Evolutionary conservation across 352 stramenopile species (phyloP), one percentile per base, ranked within the genome.

Genomic region (Phytophthora idaei): DNA sequence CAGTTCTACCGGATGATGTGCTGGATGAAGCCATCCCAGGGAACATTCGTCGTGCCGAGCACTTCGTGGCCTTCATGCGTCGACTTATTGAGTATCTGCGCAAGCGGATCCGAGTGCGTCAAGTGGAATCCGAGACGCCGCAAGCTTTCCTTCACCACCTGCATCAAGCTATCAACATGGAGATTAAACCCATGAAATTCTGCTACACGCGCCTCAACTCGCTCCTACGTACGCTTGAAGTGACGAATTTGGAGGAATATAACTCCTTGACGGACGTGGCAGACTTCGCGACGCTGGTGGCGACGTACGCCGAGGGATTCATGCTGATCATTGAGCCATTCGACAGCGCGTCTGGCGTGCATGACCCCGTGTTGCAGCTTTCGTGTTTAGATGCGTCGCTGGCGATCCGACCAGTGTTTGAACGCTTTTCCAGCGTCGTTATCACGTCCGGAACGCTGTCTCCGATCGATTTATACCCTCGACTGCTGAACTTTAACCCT

Each of bases 381-480:
- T 89, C 94, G 45, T 99, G 97, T 71, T 75, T 99, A 9, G 98
- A 99, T 76, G 95, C 97, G 5, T 99, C 96, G 1, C 76, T 99
- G 28, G 97, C 97, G 12, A 99, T 99, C 71, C 97, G 97, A 29
- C 97, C 96, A 5, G 88, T 99, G n/a, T 99, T 99, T 72, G 97
- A 99, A 71, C 83, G 97, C 49, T 95, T 95, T 34, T 82, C 84
- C n/a, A 93, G 78, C 44, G 85, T 97, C 31, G 81, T 97, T 31
- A 96, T 97, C 66, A 97, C 89, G 2, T 95, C 86, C 3, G 97
- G 98, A 4, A 99, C 98, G 21, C 83, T 99, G 9, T 99, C 96
- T 11, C 98, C 98, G 0, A 98, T 99, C 66, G 97, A 99, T 71
- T 80, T 99, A 59, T 99, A 99, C 76, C 97, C 98, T 3, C 98